Percentiles rank a stretch among this genome's conserved stretches.
Conservation (phyloP, 169 alveolate genomes). For the Fabrea salina region DNA sequence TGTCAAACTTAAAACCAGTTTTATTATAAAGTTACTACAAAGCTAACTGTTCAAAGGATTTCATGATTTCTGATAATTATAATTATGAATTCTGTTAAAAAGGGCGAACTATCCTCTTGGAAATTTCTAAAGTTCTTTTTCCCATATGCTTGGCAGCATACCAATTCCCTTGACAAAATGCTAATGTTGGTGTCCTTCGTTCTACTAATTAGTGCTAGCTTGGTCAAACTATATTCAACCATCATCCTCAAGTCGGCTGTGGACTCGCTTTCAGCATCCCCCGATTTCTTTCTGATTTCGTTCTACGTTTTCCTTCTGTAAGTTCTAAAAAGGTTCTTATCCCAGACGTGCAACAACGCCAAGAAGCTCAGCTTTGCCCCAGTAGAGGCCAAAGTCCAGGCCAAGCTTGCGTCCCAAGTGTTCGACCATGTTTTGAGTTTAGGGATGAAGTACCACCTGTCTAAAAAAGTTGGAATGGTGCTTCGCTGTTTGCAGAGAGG, state of each 20-base stretch:
- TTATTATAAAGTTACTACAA: no score
- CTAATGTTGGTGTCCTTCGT: neutral
- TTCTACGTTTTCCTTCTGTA: neutral
- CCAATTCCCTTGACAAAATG: neutral
- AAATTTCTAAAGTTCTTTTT: neutral
- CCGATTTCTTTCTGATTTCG: neutral
- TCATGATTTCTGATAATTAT: no score
- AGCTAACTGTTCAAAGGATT: no score
- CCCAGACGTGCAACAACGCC: constrained; percentile 43
- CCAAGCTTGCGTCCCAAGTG: constrained; percentile 60
- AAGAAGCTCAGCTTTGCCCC: constrained; percentile 50
- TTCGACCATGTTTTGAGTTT: constrained; percentile 64
- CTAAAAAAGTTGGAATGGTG: constrained; percentile 76
- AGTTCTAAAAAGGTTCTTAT: constrained; percentile 31
- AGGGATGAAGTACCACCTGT: constrained; percentile 67
- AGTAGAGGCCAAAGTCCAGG: constrained; percentile 52
- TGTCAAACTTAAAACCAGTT: no score
- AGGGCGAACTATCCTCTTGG: no score
- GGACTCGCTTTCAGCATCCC: neutral
- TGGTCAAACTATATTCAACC: neutral
- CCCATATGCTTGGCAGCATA: constrained; percentile 4
- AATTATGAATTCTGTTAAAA: no score
- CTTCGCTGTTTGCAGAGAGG: constrained; percentile 68
- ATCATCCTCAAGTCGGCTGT: neutral
- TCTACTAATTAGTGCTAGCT: neutral